Percentiles rank a stretch among this genome's conserved stretches.
Evolutionary conservation across 768 basidiomycete species (phyloP).

Genomic region (Galerina marginata): DNA sequence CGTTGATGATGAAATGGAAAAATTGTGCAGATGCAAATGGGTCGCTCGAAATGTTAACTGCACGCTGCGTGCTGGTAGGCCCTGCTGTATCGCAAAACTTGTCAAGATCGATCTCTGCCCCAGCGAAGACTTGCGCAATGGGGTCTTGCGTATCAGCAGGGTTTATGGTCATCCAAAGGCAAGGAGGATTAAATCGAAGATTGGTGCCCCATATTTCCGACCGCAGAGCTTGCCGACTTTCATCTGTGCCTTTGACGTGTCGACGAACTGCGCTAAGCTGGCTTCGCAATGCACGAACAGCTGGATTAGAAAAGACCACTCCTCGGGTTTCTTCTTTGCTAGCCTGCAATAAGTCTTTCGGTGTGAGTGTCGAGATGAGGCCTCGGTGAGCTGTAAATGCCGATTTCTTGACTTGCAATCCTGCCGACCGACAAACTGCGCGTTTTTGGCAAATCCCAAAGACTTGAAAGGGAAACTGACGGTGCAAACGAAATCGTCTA

Average conservation of each 20-base stretch:
- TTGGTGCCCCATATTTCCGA: slow-evolving; percentile 43
- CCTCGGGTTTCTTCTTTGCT: slow-evolving; percentile 36
- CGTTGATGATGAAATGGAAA: slow-evolving; percentile 26
- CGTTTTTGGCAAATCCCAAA: slow-evolving; percentile 38
- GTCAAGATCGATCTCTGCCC: slow-evolving; percentile 49
- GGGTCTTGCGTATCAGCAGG: slow-evolving; percentile 47
- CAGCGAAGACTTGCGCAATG: slow-evolving; percentile 48
- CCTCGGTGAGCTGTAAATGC: slow-evolving; percentile 24
- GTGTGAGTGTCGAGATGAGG: slow-evolving; percentile 28
- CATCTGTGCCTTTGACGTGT: slow-evolving; percentile 38
- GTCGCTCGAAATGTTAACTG: slow-evolving; percentile 12
- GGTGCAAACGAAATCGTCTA: slow-evolving; percentile 31
- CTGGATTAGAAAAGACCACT: slow-evolving; percentile 27
- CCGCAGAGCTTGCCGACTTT: slow-evolving; percentile 27
- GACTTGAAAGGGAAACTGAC: slow-evolving; percentile 32
- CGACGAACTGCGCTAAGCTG: slow-evolving; percentile 31
- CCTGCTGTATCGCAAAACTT: slow-evolving; percentile 31
- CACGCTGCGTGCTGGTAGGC: background rate
- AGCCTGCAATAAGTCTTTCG: slow-evolving; percentile 35
- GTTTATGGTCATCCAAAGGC: slow-evolving; percentile 51
- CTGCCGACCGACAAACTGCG: slow-evolving; percentile 23
- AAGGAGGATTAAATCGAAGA: slow-evolving; percentile 33
- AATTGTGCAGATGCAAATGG: slow-evolving; percentile 13
- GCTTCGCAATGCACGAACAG: slow-evolving; percentile 26
- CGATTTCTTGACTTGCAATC: slow-evolving; percentile 35